Evolutionary conservation across 352 stramenopile genomes (phyloP), one percentile per base, ranked within the genome.

Genomic region (Phytophthora boehmeriae): DNA sequence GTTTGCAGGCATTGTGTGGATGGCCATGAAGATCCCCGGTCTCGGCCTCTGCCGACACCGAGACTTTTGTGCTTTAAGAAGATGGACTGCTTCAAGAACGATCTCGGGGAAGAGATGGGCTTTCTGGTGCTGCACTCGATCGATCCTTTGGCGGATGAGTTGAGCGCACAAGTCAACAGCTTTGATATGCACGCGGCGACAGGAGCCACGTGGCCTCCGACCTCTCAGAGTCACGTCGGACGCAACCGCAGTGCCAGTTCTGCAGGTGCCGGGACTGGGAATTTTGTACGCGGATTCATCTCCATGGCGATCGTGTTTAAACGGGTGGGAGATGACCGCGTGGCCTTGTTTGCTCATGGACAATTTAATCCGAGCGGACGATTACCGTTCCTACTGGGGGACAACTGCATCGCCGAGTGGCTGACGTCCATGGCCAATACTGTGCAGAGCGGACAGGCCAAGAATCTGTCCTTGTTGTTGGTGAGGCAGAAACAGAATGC

Each of bases 11-110:
- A 86, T 90, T 47, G 78, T 83, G 39, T 91, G 80, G 78, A 81
- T 81, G 47, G 83, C 80, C 3, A 36, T 91, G 9, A 83, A 90
- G 64, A 61, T 85, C 10, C 54, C 59, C 8, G 70, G 77, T 0
- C 65, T 86, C 9, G 80, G 78, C 17, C 59, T 93, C 10, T 89
- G 81, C 62, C 75, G 80, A 58, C 77, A 83, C 45, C 65, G 84
- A 2, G 84, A 93, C 61, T 86, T 93, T 54, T 91, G 28, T 89
- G 81, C 51, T 93, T 90, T 57, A 89, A 89, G 68, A 90, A 92
- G 70, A 90, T 89, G 80, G 78, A 87, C 39, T 32, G 60, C 10
- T 60, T 83, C 35, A 82, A 71, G 42, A 72, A 88, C 51, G 80
- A 89, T 34, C 46, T 80, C 5, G 78, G 80, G n/a, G 73, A 89